Conservation (phyloP, 805 yeast genomes). For the Candida ascalaphidarum region DNA sequence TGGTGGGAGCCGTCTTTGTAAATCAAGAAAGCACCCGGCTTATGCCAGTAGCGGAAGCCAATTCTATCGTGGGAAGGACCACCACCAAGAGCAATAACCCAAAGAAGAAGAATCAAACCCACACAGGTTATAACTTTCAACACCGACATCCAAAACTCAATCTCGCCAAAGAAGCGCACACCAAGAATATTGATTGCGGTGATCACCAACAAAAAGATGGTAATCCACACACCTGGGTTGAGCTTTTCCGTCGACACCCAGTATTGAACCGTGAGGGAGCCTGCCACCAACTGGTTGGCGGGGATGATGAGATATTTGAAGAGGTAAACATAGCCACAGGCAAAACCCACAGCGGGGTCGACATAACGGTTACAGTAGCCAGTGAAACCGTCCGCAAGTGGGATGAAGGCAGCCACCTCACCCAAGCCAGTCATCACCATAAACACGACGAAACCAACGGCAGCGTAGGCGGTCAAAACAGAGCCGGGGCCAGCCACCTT, state of each 20-base stretch:
- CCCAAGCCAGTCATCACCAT: slow-evolving; percentile 63
- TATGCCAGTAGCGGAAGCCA: slow-evolving; percentile 64
- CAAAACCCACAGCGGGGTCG: slow-evolving; percentile 61
- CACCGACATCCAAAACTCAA: slow-evolving; percentile 49
- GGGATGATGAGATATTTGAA: slow-evolving; percentile 46
- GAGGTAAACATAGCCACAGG: slow-evolving; percentile 58
- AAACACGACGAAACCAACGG: slow-evolving; percentile 65
- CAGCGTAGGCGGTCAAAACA: slow-evolving; percentile 53
- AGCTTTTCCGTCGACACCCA: slow-evolving; percentile 40
- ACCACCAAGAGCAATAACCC: slow-evolving; percentile 69
- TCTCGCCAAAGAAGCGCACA: slow-evolving; percentile 31
- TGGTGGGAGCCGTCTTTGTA: slow-evolving; percentile 35
- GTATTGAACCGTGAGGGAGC: slow-evolving; percentile 43
- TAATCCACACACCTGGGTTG: slow-evolving; percentile 53
- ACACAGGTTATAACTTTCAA: slow-evolving; percentile 58
- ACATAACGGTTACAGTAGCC: slow-evolving; percentile 58
- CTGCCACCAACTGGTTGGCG: slow-evolving; percentile 61
- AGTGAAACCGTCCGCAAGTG: slow-evolving; percentile 58
- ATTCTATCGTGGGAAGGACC: slow-evolving; percentile 66
- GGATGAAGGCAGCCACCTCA: slow-evolving; percentile 61
- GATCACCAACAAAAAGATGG: slow-evolving; percentile 37
- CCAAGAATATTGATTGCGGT: slow-evolving; percentile 37
- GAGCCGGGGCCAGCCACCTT: slow-evolving; percentile 65
- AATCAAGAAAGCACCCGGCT: slow-evolving; percentile 54
- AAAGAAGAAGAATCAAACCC: slow-evolving; percentile 57